Evolutionary conservation across 768 basidiomycete genomes (phyloP), one percentile per base, ranked within the genome.

Genomic region (Agaricus sinodeliciosus): DNA sequence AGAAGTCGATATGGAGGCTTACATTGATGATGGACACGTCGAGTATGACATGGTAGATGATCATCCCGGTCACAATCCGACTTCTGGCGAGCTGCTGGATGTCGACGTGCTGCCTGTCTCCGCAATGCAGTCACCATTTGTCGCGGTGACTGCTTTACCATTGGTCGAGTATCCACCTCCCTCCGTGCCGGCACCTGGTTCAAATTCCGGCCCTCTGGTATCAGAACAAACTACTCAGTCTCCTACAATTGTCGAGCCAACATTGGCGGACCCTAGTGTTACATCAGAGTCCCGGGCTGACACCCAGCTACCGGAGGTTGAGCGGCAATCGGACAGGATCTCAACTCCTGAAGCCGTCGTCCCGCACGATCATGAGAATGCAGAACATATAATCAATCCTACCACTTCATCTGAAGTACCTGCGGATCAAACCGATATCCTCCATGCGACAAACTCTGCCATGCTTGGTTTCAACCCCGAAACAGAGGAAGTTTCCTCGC

Each of bases 1-100:
- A 9, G 58, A 59, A 44, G 56, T 59, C 8, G 58, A 59, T 34
- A 59, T 59, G 58, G 56, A 59, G 43, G 58, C 51, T 31, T 59
- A 59, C 47, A 26, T 43, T 15, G 58, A 59, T 19, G 58, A 55
- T n/a, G 34, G 46, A 37, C 47, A 55, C 31, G 40, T 49, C 41
- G 58, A 59, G 45, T 59, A 59, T 25, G 58, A 59, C 28, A 59
- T 59, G 58, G 22, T 47, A 9, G 58, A 58, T 49, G 58, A 58
- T 12, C 34, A 43, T 34, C 51, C 55, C 19, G 51, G 52, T 25
- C 44, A 55, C 44, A 28, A 39, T 43, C 43, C 45, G 25, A 34
- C 42, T 36, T 41, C 47, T 9, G 47, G 46, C 31, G 58, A 59
- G 44, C 36, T 57, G n/a, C 56, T 47, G 42, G 58, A 59, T 37